A percentile compares a stretch with the other conserved stretches of the same genome.
These are phyloP conservation scores for Senna tora DNA, from an alignment of 306 rosid genomes.

Conservation along the genomic window DNA sequence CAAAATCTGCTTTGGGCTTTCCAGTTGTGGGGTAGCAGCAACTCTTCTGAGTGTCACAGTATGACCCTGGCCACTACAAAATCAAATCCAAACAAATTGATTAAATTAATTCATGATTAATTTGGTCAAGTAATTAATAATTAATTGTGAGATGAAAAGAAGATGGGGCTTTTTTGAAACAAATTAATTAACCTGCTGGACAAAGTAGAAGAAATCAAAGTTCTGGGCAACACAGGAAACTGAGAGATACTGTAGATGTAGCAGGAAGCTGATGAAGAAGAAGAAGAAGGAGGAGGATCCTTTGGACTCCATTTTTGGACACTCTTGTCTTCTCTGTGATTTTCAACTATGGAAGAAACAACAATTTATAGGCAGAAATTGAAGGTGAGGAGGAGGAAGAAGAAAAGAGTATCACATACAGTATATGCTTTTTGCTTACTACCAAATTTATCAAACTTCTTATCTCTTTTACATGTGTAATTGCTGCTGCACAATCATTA, in stretches of 20 bases:
- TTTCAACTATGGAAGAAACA: no score
- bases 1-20: constrained; percentile 72
- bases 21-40: constrained; percentile 86
- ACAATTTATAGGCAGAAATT: constrained; percentile 44
- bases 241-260: constrained; percentile 45
- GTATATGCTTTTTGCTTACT: constrained; percentile 13
- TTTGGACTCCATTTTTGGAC: constrained; percentile 40
- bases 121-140: background rate
- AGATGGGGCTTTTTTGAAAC: background rate
- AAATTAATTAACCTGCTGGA: constrained; percentile 63
- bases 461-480: background rate
- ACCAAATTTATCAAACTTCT: background rate
- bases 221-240: constrained; percentile 52
- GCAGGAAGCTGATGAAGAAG: constrained; percentile 46
- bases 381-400: background rate
- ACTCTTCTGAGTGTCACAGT: constrained; percentile 64
- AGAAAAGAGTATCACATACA: constrained; percentile 8
- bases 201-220: constrained; percentile 86
- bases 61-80: constrained; percentile 91
- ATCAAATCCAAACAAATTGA: background rate
- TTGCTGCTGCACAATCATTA: background rate
- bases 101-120: background rate
- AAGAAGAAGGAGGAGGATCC: constrained; percentile 31
- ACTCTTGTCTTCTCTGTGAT: background rate
- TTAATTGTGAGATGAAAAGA: background rate